These are phyloP conservation scores for Nicotiana noctiflora DNA, from an alignment of 257 asterid species.

Conservation along the genomic window DNA sequence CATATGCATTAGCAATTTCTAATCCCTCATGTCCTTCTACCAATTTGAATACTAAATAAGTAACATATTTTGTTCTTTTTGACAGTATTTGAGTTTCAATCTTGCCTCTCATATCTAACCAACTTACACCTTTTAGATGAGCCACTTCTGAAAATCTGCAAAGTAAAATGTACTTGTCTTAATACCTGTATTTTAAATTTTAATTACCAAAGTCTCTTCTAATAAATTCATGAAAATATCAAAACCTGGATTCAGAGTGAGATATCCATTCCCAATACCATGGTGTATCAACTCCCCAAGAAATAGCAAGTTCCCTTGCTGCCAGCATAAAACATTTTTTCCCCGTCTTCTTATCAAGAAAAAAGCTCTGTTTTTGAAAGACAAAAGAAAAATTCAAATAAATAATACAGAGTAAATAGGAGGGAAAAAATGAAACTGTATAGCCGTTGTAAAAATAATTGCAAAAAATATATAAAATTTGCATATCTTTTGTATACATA, in stretches of 20 bases:
- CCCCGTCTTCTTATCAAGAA: not conserved
- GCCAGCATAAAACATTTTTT: slow-evolving; percentile 9
- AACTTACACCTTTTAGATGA: not conserved
- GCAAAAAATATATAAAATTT: no score
- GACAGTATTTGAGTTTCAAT: slow-evolving; percentile 5
- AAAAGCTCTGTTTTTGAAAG: not conserved
- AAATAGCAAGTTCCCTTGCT: slow-evolving; percentile 1
- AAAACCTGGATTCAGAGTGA: not conserved
- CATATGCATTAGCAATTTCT: slow-evolving; percentile 5
- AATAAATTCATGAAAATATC: not conserved
- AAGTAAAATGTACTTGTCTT: not conserved
- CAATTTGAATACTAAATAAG: slow-evolving; percentile 9
- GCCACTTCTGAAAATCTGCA: slow-evolving; percentile 4
- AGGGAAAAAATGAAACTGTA: no score
- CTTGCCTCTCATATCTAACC: not conserved
- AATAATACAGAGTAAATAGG: not conserved
- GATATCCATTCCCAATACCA: slow-evolving; percentile 6
- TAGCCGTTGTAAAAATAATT: no score
- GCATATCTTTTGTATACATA: no score
- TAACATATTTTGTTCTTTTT: not conserved
- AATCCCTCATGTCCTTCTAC: not conserved
- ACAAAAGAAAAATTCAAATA: not conserved
- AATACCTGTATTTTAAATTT: not conserved
- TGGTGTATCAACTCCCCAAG: slow-evolving; percentile 7
- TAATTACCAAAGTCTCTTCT: not conserved